Evolutionary conservation across 2,329 filamentous ascomycete genomes (phyloP).

Genomic region (Mariannaea sp.): DNA sequence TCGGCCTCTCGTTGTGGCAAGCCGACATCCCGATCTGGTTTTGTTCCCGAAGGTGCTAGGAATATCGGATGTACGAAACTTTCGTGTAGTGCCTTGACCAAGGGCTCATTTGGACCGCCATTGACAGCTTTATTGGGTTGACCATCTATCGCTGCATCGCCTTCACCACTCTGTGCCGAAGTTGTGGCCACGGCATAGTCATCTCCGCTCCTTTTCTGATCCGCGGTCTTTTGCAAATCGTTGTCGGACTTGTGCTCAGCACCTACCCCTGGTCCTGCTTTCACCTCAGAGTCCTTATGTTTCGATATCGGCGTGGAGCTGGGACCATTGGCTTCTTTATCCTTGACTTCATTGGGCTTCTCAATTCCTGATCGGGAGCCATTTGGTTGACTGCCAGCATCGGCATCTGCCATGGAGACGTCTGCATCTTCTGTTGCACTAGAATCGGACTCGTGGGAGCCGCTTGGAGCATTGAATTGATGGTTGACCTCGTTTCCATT

Average conservation of each 20-base stretch:
- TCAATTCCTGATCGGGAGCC: conserved; percentile 24
- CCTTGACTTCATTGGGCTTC: conserved; percentile 15
- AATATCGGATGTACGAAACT: conserved; percentile 77
- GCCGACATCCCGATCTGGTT: conserved; percentile 71
- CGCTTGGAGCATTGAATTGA: conserved; percentile 9
- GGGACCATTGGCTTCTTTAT: conserved; percentile 9
- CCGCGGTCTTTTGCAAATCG: conserved; percentile 3
- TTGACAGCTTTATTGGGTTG: conserved; percentile 17
- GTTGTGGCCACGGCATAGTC: not conserved
- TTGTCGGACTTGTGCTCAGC: conserved; percentile 4
- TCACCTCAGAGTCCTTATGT: conserved; percentile 17
- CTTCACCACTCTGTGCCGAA: conserved; percentile 6
- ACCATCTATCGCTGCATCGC: conserved; percentile 3
- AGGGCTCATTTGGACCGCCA: conserved; percentile 6
- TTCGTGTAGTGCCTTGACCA: conserved; percentile 42
- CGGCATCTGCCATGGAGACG: conserved; percentile 41
- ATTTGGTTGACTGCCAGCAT: conserved; percentile 25
- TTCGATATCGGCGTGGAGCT: conserved; percentile 12
- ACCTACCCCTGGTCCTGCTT: not conserved
- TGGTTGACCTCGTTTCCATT: conserved; percentile 15
- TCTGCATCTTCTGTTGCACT: conserved; percentile 32
- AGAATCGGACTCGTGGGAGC: conserved; percentile 16
- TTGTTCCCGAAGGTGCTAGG: conserved; percentile 63
- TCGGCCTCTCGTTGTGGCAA: conserved; percentile 77
- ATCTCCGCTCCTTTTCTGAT: conserved; percentile 4